These are phyloP conservation scores for Talaromyces sp. DNA, from an alignment of 2,329 filamentous ascomycete genomes.

Conservation along the genomic window DNA sequence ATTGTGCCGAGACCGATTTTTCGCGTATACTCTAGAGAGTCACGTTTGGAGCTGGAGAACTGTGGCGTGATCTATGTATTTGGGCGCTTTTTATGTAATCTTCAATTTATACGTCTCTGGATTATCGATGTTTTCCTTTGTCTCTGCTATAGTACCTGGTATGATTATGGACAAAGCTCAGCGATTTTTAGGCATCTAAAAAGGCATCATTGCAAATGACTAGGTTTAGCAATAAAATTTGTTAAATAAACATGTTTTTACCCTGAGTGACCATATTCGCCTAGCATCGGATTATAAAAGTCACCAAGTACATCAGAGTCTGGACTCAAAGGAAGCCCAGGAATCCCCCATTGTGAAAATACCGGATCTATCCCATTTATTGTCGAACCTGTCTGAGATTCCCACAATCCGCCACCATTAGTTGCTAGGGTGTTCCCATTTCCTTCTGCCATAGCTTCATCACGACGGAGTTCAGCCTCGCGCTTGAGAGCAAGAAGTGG, in stretches of 20 bases:
- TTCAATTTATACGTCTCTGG: background rate
- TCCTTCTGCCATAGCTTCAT: background rate
- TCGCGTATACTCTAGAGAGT: background rate
- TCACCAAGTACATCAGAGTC: background rate
- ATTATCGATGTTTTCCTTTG: background rate
- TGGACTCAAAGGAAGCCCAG: background rate
- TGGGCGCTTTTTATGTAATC: background rate
- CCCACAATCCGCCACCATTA: background rate
- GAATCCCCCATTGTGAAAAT: background rate
- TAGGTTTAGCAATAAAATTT: background rate
- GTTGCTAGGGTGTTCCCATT: background rate
- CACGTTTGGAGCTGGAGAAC: too few species aligned
- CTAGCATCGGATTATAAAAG: background rate
- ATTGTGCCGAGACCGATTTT: conserved; percentile 1
- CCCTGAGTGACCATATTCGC: background rate
- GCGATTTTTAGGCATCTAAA: too few species aligned
- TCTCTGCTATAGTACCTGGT: too few species aligned
- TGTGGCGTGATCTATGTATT: background rate
- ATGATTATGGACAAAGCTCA: background rate
- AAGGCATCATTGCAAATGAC: too few species aligned
- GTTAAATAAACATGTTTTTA: background rate
- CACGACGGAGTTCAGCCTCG: background rate
- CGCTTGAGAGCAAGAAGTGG: background rate
- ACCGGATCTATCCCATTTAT: background rate
- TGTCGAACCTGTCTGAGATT: background rate